Evolutionary conservation across 108 stramenopile species (phyloP), one percentile per base, ranked within the genome.

Genomic region (Aurantiochytrium sp.): DNA sequence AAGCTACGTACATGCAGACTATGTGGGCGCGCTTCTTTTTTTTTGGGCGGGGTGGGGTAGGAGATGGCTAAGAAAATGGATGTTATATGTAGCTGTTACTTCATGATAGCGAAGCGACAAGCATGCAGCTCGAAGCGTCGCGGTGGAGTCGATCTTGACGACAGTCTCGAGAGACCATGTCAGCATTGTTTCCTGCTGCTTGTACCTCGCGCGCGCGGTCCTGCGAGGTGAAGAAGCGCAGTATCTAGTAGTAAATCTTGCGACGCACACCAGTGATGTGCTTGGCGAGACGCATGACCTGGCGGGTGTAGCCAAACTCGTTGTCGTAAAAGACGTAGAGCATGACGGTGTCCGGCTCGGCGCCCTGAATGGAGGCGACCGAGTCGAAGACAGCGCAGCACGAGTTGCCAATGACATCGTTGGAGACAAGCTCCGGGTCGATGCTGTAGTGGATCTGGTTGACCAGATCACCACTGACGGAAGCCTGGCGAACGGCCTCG

Each of bases 291-390:
- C 88, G 60, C 5, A 90, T 58, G 14, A 90, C 90, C 55, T 88
- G 90, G 53, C 25, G 21, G 60, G 90, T 76, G 88, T 90, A 90
- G 6, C 90, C 90, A 19, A 5, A 87, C 90, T 90, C 90, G 83
- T 90, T 90, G 64, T 90, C 90, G 58, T 90, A 90, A 44, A 72
- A 90, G 25, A 44, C 55, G 4, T 89, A 88, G 23, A 89, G 28
- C 58, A 83, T 5, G n/a, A 90, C 87, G 43, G 35, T 12, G n/a
- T 90, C 53, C 18, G 14, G n/a, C 21, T 60, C 25, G 28, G 55
- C 58, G 69, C 49, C 73, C 44, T 51, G 49, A 12, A 90, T 90
- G 59, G 60, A 55, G 19, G 90, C 90, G 43, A 23, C 18, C 21
- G 49, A 29, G 71, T 90, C 90, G 6, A 90, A 72, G 44, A 90